Base-by-base conservation (phyloP, 352 stramenopile genomes). In the Phytophthora meadii region DNA sequence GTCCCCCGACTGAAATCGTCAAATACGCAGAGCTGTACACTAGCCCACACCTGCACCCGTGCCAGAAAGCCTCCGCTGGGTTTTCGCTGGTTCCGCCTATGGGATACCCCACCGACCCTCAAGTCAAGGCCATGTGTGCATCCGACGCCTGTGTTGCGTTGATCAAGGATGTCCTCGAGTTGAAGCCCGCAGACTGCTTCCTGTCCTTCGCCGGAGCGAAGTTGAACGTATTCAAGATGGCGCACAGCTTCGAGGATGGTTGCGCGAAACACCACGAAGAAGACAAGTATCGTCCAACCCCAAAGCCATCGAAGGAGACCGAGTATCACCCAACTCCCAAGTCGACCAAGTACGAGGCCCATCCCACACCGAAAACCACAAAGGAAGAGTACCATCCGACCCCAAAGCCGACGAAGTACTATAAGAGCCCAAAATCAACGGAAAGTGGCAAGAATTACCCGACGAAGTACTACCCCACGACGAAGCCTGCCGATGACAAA, bases 11-110 rank as follows among this genome's bases (percentile, higher is more conserved):
- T 15, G 55, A 76, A 30, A 40, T 76, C 42, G 48, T 59, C 11
- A 74, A 75, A 41, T 58, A 70, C 45, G 57, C 61, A n/a, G 49
- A 61, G 62, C 53, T 78, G 10, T 74, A 68, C 17, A 41, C 61
- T 17, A 73, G 73, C 61, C 60, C 59, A 4, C 49, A 78, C 48
- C 34, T 78, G 22, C 56, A 67, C 50, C 44, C 56, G 17, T 76
- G 70, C 46, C 60, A 76, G 48, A 70, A 71, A 4, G 41, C 30
- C 14, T 66, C 70, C 4, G 54, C 49, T 27, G 61, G 65, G 7
- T 75, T 72, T 44, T 69, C 54, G 49, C 30, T 73, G 19, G 41
- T 27, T 25, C 55, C 61, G 44, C 61, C 61, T 3, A 64, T 17
- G 27, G 62, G 55, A 5, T 68, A 66, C 56, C 61, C 54, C 5